Evolutionary conservation across 768 basidiomycete genomes (phyloP), one percentile per base, ranked within the genome.

Genomic region (Psilocybe cubensis): DNA sequence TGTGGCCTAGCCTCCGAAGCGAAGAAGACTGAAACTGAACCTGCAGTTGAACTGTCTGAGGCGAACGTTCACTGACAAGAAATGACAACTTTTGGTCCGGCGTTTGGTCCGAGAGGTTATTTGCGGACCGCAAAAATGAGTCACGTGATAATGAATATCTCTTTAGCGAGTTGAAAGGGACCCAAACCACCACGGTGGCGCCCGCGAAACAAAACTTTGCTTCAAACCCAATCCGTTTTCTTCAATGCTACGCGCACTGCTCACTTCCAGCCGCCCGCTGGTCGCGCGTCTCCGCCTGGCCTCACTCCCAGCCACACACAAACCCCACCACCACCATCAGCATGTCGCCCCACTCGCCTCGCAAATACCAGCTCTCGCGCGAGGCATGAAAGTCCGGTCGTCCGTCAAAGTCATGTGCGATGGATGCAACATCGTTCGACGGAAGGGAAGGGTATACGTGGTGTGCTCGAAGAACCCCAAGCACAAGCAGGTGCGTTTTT

Each of bases 341-440:
- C 68, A 69, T 66, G 60, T 67, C 47, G 50, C 64, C 17, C 61
- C 72, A 52, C 61, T 66, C 40, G 24, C 59, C 23, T 23, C 60
- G 8, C 61, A 64, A 54, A 57, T 69, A 40, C 79, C 79, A 9
- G 60, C 70, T 6, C 68, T 84, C 20, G 71, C 80, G n/a, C 76
- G 91, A 64, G 94, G 94, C 45, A 96, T 97, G 92, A 99, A 99
- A 79, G 95, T 98, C 57, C 86, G 96, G 61, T 90, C 92, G 21
- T 93, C 93, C 3, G 92, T 98, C 64, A 97, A 96, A 78, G 76
- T 85, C 52, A 91, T 96, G 86, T 99, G 96, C 73, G 94, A 95
- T 59, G 93, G 94, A 11, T 99, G 96, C 76, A 86, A 79, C 62
- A 77, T 96, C 46, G 96, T 98, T 31, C 83, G 82, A 73, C 79